Base-by-base conservation (phyloP, 768 basidiomycete species). In the Russula earlei region DNA sequence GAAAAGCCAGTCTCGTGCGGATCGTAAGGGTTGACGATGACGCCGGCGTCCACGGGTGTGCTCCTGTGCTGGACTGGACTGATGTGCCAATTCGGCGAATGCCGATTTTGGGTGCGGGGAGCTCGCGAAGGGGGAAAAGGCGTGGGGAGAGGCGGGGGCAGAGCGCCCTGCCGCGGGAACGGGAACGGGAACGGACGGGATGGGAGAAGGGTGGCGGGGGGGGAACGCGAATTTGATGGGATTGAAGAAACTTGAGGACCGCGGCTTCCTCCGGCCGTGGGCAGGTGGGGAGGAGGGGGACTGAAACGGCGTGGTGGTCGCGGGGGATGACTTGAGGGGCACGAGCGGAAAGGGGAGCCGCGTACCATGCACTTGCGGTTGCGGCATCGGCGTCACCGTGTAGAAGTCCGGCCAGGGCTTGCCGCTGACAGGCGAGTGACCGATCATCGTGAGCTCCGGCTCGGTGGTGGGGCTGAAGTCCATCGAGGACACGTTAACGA, bases 1-100 rank as follows among this genome's bases (percentile, higher is more conserved):
- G 47, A 68, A 68, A 61, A 71, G 67, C 70, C 70, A 71, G 63
- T 68, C 68, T 43, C 67, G 65, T 63, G 68, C 66, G n/a, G 67
- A 65, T 54, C 68, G 64, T 45, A 70, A 62, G 42, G 66, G 62
- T 57, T 63, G 60, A 49, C 69, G 67, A 49, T 67, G 62, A 54
- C 65, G 65, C 48, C 61, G 62, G 47, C 64, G 68, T 56, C 55
- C 60, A 22, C 44, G 55, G 33, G 41, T 34, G 55, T 57, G 48
- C 33, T 55, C 56, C 56, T 38, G 56, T 50, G 24, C 19, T 49
- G 56, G 33, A 52, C 19, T 52, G 66, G 61, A 56, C 56, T 42
- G 54, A 15, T 34, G 37, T 15, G 4, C 22, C 14, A 51, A 22
- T 36, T 55, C 53, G 33, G 40, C 11, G 19, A 38, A 34, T 37